Evolutionary conservation across 2,329 filamentous ascomycete genomes (phyloP), one percentile per base, ranked within the genome.

Genomic region (Trichoderma asperellum): DNA sequence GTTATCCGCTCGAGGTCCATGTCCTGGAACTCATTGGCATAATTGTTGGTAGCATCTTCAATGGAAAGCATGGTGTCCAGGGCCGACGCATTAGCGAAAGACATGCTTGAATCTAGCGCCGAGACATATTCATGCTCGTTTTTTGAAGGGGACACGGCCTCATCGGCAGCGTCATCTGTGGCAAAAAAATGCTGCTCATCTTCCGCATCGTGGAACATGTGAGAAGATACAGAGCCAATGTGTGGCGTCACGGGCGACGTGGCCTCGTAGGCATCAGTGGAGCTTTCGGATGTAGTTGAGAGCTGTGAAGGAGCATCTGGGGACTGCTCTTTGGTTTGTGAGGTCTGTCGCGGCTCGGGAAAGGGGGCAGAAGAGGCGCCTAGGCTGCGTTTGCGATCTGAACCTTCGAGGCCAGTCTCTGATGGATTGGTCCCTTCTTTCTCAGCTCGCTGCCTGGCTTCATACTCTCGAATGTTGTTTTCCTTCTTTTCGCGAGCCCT

Each of bases 401-500:
- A 74, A 18, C 76, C 75, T 37, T 79, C 80, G 29, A 59, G 53
- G 5, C 71, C 71, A 27, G 68, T 56, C 7, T 77, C 75, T n/a
- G 40, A 43, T 43, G 72, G 72, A 5, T 72, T 73, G 37, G 71
- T 71, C 37, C 75, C 75, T 21, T 79, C 76, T 71, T 80, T 81
- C 68, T 82, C 79, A 24, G 76, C 69, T 69, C 75, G 76, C 64
- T 81, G 80, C 65, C 75, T 78, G 43, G 79, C 80, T 47, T 81
- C 79, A 66, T 81, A 81, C 70, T 81, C 79, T 40, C 78, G 77
- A 55, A 81, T 81, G 61, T 88, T 88, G 74, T 83, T 86, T 76
- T 89, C 86, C 75, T 89, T 88, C 84, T 89, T 89, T 72, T 87
- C 87, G 78, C 88, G 87, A 65, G 88, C 88, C 63, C 88, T 84